Conservation (phyloP, 495 filamentous ascomycete genomes). For the Paragyromitra xinjiangensis region DNA sequence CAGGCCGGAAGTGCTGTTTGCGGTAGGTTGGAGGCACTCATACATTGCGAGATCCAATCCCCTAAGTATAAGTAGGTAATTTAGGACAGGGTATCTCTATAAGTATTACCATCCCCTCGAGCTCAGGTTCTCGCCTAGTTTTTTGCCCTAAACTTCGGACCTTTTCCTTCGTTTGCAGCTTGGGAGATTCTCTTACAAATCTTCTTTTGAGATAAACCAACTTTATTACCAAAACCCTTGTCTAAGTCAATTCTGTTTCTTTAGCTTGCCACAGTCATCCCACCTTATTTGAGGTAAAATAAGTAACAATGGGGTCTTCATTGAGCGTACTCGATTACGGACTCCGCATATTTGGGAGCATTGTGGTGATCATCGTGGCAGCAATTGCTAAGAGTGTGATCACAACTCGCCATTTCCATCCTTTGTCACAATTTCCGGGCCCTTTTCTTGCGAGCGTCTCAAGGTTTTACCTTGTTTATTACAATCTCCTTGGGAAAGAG, state of each 20-base stretch:
- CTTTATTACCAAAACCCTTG: slow-evolving; percentile 7
- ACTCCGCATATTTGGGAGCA: slow-evolving; percentile 16
- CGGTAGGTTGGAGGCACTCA: slow-evolving; percentile 4
- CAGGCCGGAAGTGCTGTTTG: slow-evolving; percentile 12
- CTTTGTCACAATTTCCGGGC: slow-evolving; percentile 57
- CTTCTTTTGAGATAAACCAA: background rate
- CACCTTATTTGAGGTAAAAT: background rate
- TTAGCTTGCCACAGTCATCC: background rate
- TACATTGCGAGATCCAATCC: background rate
- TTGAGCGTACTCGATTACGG: slow-evolving; percentile 2
- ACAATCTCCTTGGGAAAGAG: slow-evolving; percentile 34
- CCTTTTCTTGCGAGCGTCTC: slow-evolving; percentile 52
- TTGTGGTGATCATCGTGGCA: slow-evolving; percentile 25
- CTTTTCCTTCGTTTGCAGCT: slow-evolving; percentile 12
- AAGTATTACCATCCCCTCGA: slow-evolving; percentile 23
- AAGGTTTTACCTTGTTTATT: slow-evolving; percentile 38
- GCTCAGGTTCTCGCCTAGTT: background rate
- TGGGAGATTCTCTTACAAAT: background rate
- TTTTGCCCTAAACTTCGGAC: slow-evolving; percentile 18
- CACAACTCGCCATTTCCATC: slow-evolving; percentile 56
- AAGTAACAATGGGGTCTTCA: slow-evolving; percentile 12
- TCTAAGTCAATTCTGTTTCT: background rate
- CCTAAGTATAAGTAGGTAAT: background rate
- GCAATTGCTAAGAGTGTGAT: slow-evolving; percentile 43
- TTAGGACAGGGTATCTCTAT: slow-evolving; percentile 32